phyloP scores from a whole-genome alignment of 2,329 filamentous ascomycete species.

The Cordyceps cicadae region DNA sequence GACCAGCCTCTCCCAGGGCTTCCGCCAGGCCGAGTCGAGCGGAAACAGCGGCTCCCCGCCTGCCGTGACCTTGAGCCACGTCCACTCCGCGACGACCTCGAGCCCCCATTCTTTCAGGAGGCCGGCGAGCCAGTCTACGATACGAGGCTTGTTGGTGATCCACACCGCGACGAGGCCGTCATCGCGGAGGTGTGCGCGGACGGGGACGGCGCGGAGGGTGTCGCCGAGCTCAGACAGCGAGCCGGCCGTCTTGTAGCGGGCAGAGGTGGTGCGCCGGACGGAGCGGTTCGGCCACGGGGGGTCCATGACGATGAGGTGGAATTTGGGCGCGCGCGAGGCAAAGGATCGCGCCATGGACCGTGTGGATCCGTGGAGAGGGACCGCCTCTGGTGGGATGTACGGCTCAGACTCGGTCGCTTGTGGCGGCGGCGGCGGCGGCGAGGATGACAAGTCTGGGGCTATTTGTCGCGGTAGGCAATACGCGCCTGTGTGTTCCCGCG shows the following conservation, averaged over 20 bases:
- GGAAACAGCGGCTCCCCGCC: slow-evolving; percentile 56
- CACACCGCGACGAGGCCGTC: slow-evolving; percentile 61
- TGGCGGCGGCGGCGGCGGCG: not conserved
- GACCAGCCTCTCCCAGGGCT: slow-evolving; percentile 68
- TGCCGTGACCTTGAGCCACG: slow-evolving; percentile 67
- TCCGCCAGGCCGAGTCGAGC: slow-evolving; percentile 56
- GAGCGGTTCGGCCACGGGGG: slow-evolving; percentile 79
- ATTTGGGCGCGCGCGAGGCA: slow-evolving; percentile 37
- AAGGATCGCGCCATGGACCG: slow-evolving; percentile 33
- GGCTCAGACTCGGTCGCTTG: slow-evolving; percentile 6
- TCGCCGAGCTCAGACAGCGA: slow-evolving; percentile 36
- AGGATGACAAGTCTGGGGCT: slow-evolving; percentile 10
- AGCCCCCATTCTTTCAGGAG: slow-evolving; percentile 62
- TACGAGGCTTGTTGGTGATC: slow-evolving; percentile 65
- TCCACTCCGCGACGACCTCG: slow-evolving; percentile 60
- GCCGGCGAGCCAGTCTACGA: slow-evolving; percentile 48
- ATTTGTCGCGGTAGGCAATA: slow-evolving; percentile 38
- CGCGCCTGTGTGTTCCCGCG: slow-evolving; percentile 28
- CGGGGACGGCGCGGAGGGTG: slow-evolving; percentile 43
- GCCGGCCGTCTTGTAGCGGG: slow-evolving; percentile 36
- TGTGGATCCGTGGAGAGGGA: slow-evolving; percentile 42
- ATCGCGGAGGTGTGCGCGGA: slow-evolving; percentile 44
- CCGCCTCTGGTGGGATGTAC: slow-evolving; percentile 34
- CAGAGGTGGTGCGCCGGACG: slow-evolving; percentile 48
- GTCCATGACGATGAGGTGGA: slow-evolving; percentile 64